These are phyloP conservation scores for Nicotiana obtusifolia DNA, from an alignment of 257 asterid species.

Conservation along the genomic window DNA sequence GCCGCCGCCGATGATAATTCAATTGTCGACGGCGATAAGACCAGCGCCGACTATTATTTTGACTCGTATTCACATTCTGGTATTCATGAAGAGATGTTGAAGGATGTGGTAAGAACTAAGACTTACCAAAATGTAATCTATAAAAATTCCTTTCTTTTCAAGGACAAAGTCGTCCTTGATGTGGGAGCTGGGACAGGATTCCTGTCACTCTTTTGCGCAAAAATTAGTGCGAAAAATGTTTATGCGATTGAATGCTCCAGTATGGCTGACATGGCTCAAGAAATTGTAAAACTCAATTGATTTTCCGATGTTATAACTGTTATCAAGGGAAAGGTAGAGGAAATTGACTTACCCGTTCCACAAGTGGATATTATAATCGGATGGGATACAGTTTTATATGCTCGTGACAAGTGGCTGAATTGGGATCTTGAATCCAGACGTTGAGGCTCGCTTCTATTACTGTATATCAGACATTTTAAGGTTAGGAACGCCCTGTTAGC, in stretches of 20 bases:
- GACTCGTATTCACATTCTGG: slow-evolving; percentile 97
- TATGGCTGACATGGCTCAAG: slow-evolving; percentile 88
- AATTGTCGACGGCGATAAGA: slow-evolving; percentile 47
- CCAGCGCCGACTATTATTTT: slow-evolving; percentile 95
- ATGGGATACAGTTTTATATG: too few relatives aligned
- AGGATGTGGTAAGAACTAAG: slow-evolving; percentile 82
- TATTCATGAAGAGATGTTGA: slow-evolving; percentile 80
- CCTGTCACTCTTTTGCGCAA: slow-evolving; percentile 94
- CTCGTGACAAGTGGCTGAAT: too few relatives aligned
- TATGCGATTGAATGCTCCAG: slow-evolving; percentile 88
- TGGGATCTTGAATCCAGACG: too few relatives aligned
- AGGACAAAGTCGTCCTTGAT: slow-evolving; percentile 90
- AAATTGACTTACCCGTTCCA: slow-evolving; percentile 90
- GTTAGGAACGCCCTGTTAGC: too few relatives aligned
- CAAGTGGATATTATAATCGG: slow-evolving; percentile 91
- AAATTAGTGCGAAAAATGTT: slow-evolving; percentile 82
- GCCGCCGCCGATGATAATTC: slow-evolving; percentile 21
- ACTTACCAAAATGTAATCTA: slow-evolving; percentile 87
- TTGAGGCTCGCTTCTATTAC: too few relatives aligned
- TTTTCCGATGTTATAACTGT: slow-evolving; percentile 77
- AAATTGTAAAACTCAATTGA: slow-evolving; percentile 70
- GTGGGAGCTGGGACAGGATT: slow-evolving; percentile 99
- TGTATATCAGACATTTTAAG: too few relatives aligned
- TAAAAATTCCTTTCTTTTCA: slow-evolving; percentile 78
- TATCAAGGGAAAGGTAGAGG: slow-evolving; percentile 93